Evolutionary conservation across 1,139 yeast genomes (phyloP).

Genomic region (Saccharomyces hybrid): DNA sequence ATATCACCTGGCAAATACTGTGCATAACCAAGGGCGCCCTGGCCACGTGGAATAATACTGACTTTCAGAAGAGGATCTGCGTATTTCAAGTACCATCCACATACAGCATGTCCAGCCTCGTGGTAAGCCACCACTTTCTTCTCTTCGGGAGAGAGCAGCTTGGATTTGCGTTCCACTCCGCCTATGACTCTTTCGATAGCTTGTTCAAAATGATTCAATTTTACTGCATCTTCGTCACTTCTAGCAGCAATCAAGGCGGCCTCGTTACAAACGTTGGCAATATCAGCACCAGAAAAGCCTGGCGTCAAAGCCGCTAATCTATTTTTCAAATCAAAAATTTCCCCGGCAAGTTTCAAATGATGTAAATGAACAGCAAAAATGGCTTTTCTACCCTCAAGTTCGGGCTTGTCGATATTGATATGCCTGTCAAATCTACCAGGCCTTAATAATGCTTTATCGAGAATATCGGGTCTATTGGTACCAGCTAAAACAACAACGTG

Average conservation of each 20-base stretch:
- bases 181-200: conserved; percentile 81
- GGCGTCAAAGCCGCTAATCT: conserved; percentile 74
- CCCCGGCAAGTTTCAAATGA: conserved; percentile 48
- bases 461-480: conserved; percentile 72
- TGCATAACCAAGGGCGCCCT: conserved; percentile 79
- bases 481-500: conserved; percentile 79
- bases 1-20: conserved; percentile 76
- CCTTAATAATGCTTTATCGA: conserved; percentile 69
- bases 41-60: conserved; percentile 77
- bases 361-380: conserved; percentile 64
- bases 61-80: conserved; percentile 77
- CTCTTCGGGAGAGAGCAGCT: conserved; percentile 61
- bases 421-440: conserved; percentile 85
- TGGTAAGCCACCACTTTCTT: conserved; percentile 73
- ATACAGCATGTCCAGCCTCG: conserved; percentile 78
- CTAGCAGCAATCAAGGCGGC: conserved; percentile 80
- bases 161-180: conserved; percentile 67
- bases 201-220: conserved; percentile 59
- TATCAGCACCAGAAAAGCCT: conserved; percentile 82
- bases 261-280: conserved; percentile 76
- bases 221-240: conserved; percentile 49
- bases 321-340: conserved; percentile 57
- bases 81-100: conserved; percentile 66
- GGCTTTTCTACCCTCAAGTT: conserved; percentile 71
- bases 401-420: conserved; percentile 65